Evolutionary conservation across 2,329 filamentous ascomycete genomes (phyloP).

Genomic region (Ceratocystis papillata): DNA sequence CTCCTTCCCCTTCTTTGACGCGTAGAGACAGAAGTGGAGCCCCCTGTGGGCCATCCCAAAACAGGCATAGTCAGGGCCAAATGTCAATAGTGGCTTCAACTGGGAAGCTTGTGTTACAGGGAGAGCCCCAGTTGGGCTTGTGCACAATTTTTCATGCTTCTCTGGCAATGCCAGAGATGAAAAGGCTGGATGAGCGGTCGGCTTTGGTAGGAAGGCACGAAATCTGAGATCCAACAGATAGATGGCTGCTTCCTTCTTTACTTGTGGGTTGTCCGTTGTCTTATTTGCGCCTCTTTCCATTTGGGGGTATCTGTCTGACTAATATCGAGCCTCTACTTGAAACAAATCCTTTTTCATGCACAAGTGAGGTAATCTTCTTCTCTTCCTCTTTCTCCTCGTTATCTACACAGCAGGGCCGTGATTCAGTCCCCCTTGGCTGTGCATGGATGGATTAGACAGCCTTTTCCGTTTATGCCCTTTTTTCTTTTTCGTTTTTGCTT

Average conservation of each 20-base stretch:
- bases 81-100: conserved; percentile 5
- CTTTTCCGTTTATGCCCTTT: background rate
- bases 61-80: conserved; percentile 8
- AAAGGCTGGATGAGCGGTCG: background rate
- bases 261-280: background rate
- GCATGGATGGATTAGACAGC: conserved; percentile 7
- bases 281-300: background rate
- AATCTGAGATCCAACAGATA: background rate
- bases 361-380: conserved; percentile 2
- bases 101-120: conserved; percentile 5
- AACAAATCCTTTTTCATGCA: conserved; percentile 10
- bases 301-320: background rate
- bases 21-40: background rate
- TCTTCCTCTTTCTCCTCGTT: background rate
- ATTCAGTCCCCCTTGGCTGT: conserved; percentile 1
- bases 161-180: background rate
- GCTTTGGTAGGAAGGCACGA: background rate
- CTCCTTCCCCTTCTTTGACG: conserved; percentile 9
- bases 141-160: background rate
- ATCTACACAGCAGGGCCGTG: background rate
- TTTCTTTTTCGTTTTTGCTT: background rate
- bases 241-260: background rate
- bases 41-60: background rate
- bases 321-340: background rate
- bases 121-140: conserved; percentile 1